Evolutionary conservation across 2,329 filamentous ascomycete species (phyloP).

Genomic region (Pezicula carpinea): DNA sequence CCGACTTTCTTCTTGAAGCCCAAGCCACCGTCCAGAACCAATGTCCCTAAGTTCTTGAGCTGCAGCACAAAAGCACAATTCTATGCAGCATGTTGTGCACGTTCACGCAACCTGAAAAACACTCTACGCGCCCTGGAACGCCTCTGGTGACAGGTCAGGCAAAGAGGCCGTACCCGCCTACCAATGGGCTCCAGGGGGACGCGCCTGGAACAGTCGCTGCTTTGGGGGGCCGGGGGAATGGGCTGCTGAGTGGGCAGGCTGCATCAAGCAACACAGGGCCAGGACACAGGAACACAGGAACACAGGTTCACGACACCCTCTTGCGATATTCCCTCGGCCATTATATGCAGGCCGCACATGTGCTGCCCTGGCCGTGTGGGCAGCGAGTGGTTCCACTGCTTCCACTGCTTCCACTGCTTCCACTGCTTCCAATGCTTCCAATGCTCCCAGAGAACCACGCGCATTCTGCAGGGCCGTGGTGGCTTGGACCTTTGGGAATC

Average conservation of each 20-base stretch:
- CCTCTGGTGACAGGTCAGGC: constrained; percentile 16
- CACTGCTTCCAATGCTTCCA: constrained; percentile 1
- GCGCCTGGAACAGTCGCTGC: constrained; percentile 26
- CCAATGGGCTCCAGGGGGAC: constrained; percentile 15
- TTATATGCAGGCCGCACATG: constrained; percentile 2
- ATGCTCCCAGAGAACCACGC: background rate
- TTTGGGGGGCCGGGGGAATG: constrained; percentile 8
- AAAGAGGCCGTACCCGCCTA: constrained; percentile 13
- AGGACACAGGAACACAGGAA: background rate
- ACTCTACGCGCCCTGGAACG: constrained; percentile 26
- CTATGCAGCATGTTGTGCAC: background rate
- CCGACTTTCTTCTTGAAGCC: background rate
- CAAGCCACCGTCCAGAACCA: background rate
- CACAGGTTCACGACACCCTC: background rate
- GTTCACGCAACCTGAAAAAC: constrained; percentile 4
- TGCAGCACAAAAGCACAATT: background rate
- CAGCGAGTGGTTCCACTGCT: too few relatives aligned
- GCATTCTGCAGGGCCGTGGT: background rate
- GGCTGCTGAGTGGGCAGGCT: background rate
- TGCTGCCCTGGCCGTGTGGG: too few relatives aligned
- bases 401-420: too few relatives aligned
- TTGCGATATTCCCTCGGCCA: too few relatives aligned
- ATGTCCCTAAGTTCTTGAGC: background rate
- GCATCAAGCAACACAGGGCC: background rate
- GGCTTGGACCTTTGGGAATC: background rate